Evolutionary conservation across 1,139 yeast species (phyloP).

Genomic region (Candida gigantensis): DNA sequence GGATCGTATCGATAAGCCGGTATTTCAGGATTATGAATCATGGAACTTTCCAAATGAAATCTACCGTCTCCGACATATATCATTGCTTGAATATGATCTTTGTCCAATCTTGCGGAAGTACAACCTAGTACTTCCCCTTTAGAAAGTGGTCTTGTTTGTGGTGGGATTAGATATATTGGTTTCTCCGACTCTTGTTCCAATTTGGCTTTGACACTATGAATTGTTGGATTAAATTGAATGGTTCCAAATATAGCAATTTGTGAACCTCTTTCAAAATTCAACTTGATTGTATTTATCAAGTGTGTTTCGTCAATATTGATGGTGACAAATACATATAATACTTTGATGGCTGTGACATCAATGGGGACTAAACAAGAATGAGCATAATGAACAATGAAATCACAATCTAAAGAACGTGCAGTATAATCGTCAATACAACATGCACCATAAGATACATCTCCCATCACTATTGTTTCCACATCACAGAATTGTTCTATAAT

Average conservation of each 20-base stretch:
- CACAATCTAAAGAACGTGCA: constrained; percentile 90
- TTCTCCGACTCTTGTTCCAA: constrained; percentile 51
- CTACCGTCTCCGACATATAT: constrained; percentile 95
- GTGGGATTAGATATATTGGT: constrained; percentile 70
- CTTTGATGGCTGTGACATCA: constrained; percentile 86
- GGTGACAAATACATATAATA: constrained; percentile 92
- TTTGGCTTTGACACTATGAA: constrained; percentile 72
- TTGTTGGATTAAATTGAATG: constrained; percentile 93
- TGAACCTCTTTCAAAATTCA: constrained; percentile 64
- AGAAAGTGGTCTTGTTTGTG: constrained; percentile 90
- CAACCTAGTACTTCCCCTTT: constrained; percentile 97
- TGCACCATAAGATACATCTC: constrained; percentile 98
- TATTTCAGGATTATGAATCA: constrained; percentile 93
- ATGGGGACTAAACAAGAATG: constrained; percentile 97
- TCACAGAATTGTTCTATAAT: constrained; percentile 87
- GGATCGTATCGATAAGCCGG: constrained; percentile 97
- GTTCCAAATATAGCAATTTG: constrained; percentile 87
- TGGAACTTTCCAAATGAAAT: constrained; percentile 91
- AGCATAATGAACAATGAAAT: constrained; percentile 93
- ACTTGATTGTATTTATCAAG: constrained; percentile 69
- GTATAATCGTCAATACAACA: constrained; percentile 98
- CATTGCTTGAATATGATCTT: constrained; percentile 69
- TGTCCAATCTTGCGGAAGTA: constrained; percentile 79
- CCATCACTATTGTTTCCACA: constrained; percentile 93
- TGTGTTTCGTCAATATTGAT: constrained; percentile 86